Evolutionary conservation across 164 flowering plant genomes (phyloP).

Genomic region (Vitis vinifera): ASM3070453v1 NC_081812.1:21725001-21725500

Average conservation of each 20-base stretch:
- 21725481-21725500: conserved; percentile 27
- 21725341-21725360: conserved; percentile 29
- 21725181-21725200: conserved; percentile 79
- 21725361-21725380: conserved; percentile 26
- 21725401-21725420: conserved; percentile 15
- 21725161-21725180: conserved; percentile 69
- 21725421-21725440: conserved; percentile 18
- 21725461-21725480: conserved; percentile 28
- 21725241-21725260: conserved; percentile 80
- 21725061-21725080: too few species aligned
- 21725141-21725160: conserved; percentile 89
- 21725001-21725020: too few species aligned
- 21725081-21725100: too few species aligned
- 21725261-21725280: conserved; percentile 47
- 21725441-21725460: conserved; percentile 61
- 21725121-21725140: neutral
- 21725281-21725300: conserved; percentile 44
- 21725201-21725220: conserved; percentile 88
- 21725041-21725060: too few species aligned
- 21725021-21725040: too few species aligned
- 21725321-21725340: conserved; percentile 35
- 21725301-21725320: conserved; percentile 27
- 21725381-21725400: conserved; percentile 20
- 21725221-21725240: conserved; percentile 78
- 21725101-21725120: neutral